A percentile compares a stretch with the other conserved stretches of the same genome.
Evolutionary conservation across 2,329 filamentous ascomycete species (phyloP).

Genomic region (Ustilaginoidea virens): DNA sequence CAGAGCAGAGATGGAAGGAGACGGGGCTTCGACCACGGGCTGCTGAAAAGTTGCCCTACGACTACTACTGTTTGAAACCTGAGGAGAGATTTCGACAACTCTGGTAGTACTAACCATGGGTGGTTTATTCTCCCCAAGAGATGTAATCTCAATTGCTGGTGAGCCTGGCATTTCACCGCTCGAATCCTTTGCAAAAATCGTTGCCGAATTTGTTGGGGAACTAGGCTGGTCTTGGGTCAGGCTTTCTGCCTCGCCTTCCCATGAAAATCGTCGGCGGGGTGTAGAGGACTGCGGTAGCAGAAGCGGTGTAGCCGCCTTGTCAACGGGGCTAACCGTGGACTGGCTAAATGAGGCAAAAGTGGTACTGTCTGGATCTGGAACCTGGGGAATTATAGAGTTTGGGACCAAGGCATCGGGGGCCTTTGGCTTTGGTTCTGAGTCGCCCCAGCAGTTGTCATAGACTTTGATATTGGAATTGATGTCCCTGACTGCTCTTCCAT

Average conservation of each 20-base stretch:
- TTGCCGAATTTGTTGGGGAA: too few species aligned
- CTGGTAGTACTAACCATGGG: not conserved
- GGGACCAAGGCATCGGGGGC: not conserved
- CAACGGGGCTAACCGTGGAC: not conserved
- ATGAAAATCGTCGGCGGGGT: slow-evolving; percentile 20
- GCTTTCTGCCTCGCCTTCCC: slow-evolving; percentile 21
- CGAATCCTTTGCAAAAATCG: too few species aligned
- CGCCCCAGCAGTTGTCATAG: slow-evolving; percentile 52
- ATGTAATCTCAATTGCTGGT: too few species aligned
- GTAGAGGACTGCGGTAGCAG: slow-evolving; percentile 3
- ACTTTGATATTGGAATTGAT: slow-evolving; percentile 50
- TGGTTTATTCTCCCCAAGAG: too few species aligned
- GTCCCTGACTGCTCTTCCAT: slow-evolving; percentile 22
- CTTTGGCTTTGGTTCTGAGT: slow-evolving; percentile 12
- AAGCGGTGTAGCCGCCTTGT: slow-evolving; percentile 1
- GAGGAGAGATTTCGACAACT: not conserved
- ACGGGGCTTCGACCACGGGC: slow-evolving; percentile 22
- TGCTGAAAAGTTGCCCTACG: slow-evolving; percentile 1
- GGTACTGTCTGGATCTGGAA: not conserved
- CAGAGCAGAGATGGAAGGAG: slow-evolving; percentile 25
- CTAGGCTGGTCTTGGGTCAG: too few species aligned
- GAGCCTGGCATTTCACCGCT: too few species aligned
- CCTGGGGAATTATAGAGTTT: slow-evolving; percentile 1
- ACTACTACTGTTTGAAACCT: not conserved
- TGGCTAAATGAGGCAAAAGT: not conserved